These are phyloP conservation scores for Neurospora sp. DNA, from an alignment of 2,329 filamentous ascomycete genomes.

Conservation along the genomic window DNA sequence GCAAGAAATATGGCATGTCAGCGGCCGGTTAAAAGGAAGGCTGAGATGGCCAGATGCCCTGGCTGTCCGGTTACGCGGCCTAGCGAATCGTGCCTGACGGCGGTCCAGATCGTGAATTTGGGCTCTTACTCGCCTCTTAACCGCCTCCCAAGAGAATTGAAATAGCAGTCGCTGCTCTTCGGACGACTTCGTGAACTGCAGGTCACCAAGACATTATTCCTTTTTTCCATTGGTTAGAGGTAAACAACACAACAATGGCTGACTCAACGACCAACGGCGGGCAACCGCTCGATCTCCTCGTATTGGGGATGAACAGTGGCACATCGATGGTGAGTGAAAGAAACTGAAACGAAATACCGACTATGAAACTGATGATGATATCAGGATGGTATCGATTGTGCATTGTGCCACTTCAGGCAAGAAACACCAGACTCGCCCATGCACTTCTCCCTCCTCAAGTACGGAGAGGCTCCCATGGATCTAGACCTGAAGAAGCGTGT, in stretches of 20 bases:
- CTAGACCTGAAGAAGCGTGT: constrained; percentile 44
- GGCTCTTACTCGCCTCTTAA: background rate
- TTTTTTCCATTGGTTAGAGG: background rate
- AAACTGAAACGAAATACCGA: background rate
- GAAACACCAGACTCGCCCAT: constrained; percentile 39
- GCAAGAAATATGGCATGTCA: background rate
- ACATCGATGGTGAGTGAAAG: constrained; percentile 33
- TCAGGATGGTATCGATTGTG: constrained; percentile 51
- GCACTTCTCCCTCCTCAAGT: constrained; percentile 47
- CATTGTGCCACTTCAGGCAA: constrained; percentile 46
- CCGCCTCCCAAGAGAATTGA: background rate
- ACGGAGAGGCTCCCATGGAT: constrained; percentile 45
- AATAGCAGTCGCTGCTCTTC: background rate
- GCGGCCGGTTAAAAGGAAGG: background rate
- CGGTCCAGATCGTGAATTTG: background rate
- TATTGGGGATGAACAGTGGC: constrained; percentile 45
- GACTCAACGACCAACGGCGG: constrained; percentile 2
- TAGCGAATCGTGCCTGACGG: background rate
- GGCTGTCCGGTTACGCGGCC: background rate
- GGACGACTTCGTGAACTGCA: background rate
- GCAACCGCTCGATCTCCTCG: constrained; percentile 36
- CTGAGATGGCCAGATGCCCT: background rate
- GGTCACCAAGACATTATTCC: background rate
- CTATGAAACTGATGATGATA: constrained; percentile 1
- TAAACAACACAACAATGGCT: background rate